Percentiles rank a stretch among this genome's conserved stretches.
phyloP scores from a whole-genome alignment of 2,329 filamentous ascomycete genomes.

The Cercospora sp. region DNA sequence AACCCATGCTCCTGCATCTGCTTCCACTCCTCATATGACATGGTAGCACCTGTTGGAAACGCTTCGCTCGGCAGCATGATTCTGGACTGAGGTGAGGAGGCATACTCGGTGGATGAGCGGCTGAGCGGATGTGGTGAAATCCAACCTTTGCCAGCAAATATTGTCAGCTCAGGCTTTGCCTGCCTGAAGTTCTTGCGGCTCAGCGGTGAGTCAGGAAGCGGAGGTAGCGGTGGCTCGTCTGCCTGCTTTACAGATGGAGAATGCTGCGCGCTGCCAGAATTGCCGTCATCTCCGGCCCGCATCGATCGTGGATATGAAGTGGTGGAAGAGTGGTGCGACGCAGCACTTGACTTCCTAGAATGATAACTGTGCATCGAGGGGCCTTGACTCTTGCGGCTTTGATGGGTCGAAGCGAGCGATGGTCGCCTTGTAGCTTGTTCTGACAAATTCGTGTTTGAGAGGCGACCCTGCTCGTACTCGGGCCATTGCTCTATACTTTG shows the following conservation, averaged over 20 bases:
- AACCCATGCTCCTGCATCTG: constrained; percentile 29
- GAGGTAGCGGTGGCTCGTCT: neutral
- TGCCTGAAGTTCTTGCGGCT: neutral
- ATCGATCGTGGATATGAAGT: neutral
- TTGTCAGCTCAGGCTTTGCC: constrained; percentile 17
- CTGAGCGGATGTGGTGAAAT: constrained; percentile 40
- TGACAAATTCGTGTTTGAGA: neutral
- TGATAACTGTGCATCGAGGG: neutral
- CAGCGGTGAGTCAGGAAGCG: constrained; percentile 6
- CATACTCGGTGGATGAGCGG: constrained; percentile 20
- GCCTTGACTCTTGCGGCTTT: constrained; percentile 9
- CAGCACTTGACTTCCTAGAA: constrained; percentile 7
- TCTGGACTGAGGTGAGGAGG: constrained; percentile 29
- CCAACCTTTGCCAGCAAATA: constrained; percentile 39
- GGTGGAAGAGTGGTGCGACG: constrained; percentile 7
- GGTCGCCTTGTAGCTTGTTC: neutral
- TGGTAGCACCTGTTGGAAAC: constrained; percentile 23
- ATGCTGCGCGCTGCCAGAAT: neutral
- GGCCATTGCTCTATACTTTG: neutral
- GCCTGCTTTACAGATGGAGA: neutral
- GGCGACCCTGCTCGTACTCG: neutral
- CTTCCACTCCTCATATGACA: constrained; percentile 37
- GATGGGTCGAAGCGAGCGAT: neutral
- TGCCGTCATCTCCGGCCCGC: neutral
- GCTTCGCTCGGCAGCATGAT: constrained; percentile 29